Base-by-base conservation (phyloP, 129 eudicot species). In the Erigeron canadensis region DNA sequence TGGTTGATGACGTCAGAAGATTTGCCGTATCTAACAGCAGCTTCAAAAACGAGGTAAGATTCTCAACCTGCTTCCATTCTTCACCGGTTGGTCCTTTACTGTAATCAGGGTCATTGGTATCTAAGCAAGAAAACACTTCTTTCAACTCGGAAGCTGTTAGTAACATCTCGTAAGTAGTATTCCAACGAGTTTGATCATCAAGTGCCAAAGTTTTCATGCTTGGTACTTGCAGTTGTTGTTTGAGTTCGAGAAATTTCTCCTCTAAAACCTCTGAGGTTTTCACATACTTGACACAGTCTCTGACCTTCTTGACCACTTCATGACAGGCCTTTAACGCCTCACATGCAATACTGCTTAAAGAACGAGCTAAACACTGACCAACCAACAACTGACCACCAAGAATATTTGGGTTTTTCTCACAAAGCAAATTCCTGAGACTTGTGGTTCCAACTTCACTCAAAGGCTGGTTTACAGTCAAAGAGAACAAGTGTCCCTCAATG, bases 231-330 rank as follows among this genome's bases (percentile, higher is more conserved):
- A 93, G 96, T 34, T 85, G 96, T 65, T 85, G 90, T 73, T 87
- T 93, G 28, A 93, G 87, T 83, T 85, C 95, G 2, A 85, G 65
- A 72, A 93, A 93, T 47, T 82, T 94, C 67, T 94, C 96, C 75
- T 94, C 98, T 2, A 85, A 84, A 12, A 83, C 82, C 65, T 89
- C 98, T 1, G 91, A 87, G 8, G 96, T 89, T 80, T 87, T 94
- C 62, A 94, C 98, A 70, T 89, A 89, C 91, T 94, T 94, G 19
- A 94, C 95, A 41, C 92, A 87, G 66, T 86, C 84, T 82, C 97
- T 82, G 28, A 94, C 87, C 62, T 89, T 94, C 57, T 77, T 85
- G 18, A 93, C 89, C 1, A 77, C 77, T 18, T 82, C 92, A 2
- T 82, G 72, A 39, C 82, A 80, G 45, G 75, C 81, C 28, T 63